Evolutionary conservation across 331 rosid species (phyloP).

Genomic region (Malus hybrid): DNA sequence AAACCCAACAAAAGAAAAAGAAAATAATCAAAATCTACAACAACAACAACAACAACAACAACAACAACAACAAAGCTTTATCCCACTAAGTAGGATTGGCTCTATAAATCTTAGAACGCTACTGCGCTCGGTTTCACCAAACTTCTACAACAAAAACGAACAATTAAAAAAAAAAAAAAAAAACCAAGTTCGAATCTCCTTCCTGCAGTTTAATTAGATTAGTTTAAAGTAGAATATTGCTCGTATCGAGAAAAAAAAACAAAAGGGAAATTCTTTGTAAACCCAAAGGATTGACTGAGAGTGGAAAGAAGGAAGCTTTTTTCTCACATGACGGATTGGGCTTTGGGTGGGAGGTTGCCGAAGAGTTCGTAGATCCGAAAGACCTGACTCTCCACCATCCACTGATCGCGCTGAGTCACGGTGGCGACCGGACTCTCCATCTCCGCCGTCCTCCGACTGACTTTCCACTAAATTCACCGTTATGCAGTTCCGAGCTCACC

Average conservation of each 20-base stretch:
- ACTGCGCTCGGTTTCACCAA: no score
- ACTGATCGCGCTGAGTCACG: constrained; percentile 57
- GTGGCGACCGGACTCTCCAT: constrained; percentile 38
- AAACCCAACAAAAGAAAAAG: neutral
- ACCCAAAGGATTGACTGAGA: neutral
- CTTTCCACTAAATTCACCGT: neutral
- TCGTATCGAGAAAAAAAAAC: no score
- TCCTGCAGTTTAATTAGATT: neutral
- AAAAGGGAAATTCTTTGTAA: neutral
- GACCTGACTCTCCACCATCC: constrained; percentile 50
- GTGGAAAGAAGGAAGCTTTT: neutral
- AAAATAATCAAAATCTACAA: neutral
- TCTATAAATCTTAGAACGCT: no score
- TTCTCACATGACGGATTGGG: constrained; percentile 48
- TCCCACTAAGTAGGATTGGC: no score
- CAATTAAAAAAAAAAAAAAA: neutral
- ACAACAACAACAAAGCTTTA: no score
- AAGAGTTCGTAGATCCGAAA: constrained; percentile 46
- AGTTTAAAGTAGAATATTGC: no score
- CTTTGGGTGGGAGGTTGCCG: constrained; percentile 35
- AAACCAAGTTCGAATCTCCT: neutral
- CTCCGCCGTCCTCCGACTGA: neutral
- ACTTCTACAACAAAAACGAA: neutral
- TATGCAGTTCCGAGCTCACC: neutral
- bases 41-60: neutral